Evolutionary conservation across 306 rosid genomes (phyloP), one percentile per base, ranked within the genome.

Genomic region (Quercus parvula): DNA sequence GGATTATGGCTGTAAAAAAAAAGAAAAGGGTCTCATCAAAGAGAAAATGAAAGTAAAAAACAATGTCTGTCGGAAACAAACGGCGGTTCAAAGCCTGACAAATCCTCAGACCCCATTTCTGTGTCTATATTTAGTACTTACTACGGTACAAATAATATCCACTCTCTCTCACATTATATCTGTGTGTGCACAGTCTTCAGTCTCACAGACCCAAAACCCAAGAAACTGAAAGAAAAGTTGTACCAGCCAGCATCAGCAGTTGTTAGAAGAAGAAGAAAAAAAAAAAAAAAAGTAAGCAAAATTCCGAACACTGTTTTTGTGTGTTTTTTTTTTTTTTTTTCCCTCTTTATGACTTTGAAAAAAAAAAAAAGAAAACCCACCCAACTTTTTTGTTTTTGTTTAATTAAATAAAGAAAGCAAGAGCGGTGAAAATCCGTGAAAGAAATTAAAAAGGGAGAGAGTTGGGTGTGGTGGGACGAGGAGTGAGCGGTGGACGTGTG

Each of bases 351-450:
- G 51, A 35, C 52, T 33, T 67, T 67, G 14, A 35, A 67, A 46
- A 46, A 49, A 49, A 49, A 49, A 12, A 12, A 46, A 10, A 1
- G 4, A 46, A 49, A 35, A 10, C 13, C 71, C 49, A 18, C 20
- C 9, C 7, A 14, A 19, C 22, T 33, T 67, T 67, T 31, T 2
- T 33, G 33, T 8, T 67, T 19, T 7, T 31, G 35, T 5, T 64
- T 14, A 7, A 5, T 66, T 66, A 0, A 24, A 10, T 24, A 35
- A 19, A 33, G 5, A 67, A 46, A 67, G 38, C 3, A 5, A 33
- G 12, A 62, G 77, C 77, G 79, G 83, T 83, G 83, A 83, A 81
- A 84, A 83, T 82, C 90, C 87, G 90, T 87, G 94, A 86, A 79
- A 56, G 19, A 46, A 28, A 49, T 49, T 56, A 19, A 25, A 61